These are phyloP conservation scores for Cnidoscolus chayamansa DNA, from an alignment of 441 rosid genomes.

Conservation along the genomic window DNA sequence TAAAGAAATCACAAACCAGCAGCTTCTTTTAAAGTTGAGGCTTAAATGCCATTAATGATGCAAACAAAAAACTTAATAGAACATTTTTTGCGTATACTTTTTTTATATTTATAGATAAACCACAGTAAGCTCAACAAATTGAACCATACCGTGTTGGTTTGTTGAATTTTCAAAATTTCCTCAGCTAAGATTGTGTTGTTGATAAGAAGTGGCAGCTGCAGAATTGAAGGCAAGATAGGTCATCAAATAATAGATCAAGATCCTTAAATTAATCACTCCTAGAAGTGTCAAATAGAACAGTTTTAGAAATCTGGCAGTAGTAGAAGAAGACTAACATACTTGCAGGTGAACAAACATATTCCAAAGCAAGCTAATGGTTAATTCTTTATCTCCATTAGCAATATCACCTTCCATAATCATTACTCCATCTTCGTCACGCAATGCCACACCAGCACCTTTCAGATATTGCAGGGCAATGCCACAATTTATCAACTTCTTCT, in stretches of 20 bases:
- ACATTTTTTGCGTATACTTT: neutral
- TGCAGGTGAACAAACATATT: conserved; percentile 83
- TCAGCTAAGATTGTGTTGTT: conserved; percentile 45
- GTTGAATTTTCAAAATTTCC: conserved; percentile 57
- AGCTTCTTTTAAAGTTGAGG: neutral
- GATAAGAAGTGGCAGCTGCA: conserved; percentile 81
- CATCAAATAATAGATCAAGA: conserved; percentile 14
- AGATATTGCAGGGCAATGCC: conserved; percentile 65
- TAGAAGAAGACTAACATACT: conserved; percentile 37
- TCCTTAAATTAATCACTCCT: conserved; percentile 1
- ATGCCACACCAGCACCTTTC: conserved; percentile 51
- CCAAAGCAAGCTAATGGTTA: conserved; percentile 81
- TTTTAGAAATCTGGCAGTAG: conserved; percentile 1
- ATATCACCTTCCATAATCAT: conserved; percentile 61
- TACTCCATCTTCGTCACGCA: conserved; percentile 73
- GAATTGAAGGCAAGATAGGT: conserved; percentile 20
- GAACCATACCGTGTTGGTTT: conserved; percentile 47
- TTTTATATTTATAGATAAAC: conserved; percentile 7
- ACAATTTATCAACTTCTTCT: conserved; percentile 71
- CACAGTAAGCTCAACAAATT: conserved; percentile 12
- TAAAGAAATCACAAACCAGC: conserved; percentile 13
- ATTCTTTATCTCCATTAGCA: conserved; percentile 77
- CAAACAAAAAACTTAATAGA: neutral
- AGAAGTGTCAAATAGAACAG: neutral
- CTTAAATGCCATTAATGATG: neutral